Conservation (phyloP, 148 eudicot genomes). For the Dysphania ambrosioides region DNA sequence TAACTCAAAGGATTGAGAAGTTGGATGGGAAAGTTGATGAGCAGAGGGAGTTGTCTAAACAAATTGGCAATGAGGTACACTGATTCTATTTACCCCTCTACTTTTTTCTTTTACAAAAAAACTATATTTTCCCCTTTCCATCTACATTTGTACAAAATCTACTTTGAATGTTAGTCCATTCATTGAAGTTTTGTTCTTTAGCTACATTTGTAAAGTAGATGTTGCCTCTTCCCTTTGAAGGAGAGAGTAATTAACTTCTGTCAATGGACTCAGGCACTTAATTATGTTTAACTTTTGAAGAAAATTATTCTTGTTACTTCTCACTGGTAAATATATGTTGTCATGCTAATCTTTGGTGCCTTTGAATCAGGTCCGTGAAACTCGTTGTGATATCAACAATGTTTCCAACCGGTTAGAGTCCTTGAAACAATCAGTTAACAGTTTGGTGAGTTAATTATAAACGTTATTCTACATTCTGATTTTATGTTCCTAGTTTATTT, state of each 20-base stretch:
- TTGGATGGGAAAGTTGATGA: constrained; percentile 84
- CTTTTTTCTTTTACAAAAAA: no score
- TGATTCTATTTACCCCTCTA: not conserved
- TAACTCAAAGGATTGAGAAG: constrained; percentile 77
- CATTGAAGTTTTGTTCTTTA: not conserved
- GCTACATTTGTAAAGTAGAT: no score
- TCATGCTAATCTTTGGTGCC: constrained; percentile 1
- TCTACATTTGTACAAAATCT: not conserved
- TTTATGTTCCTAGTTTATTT: not conserved
- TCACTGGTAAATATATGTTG: not conserved
- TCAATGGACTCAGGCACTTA: not conserved
- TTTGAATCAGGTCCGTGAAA: constrained; percentile 63
- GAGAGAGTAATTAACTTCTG: not conserved
- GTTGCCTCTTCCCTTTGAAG: no score
- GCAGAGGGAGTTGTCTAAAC: constrained; percentile 63
- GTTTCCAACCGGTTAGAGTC: constrained; percentile 50
- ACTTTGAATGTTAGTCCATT: not conserved
- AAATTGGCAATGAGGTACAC: constrained; percentile 56
- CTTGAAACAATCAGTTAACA: constrained; percentile 48
- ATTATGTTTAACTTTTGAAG: not conserved
- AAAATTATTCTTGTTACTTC: no score
- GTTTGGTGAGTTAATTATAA: constrained; percentile 59
- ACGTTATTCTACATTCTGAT: not conserved
- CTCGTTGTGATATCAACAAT: constrained; percentile 57
- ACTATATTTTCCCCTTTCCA: no score